Evolutionary conservation across 2,329 filamentous ascomycete genomes (phyloP), one percentile per base, ranked within the genome.

Genomic region (Exserohilum turcica): DNA sequence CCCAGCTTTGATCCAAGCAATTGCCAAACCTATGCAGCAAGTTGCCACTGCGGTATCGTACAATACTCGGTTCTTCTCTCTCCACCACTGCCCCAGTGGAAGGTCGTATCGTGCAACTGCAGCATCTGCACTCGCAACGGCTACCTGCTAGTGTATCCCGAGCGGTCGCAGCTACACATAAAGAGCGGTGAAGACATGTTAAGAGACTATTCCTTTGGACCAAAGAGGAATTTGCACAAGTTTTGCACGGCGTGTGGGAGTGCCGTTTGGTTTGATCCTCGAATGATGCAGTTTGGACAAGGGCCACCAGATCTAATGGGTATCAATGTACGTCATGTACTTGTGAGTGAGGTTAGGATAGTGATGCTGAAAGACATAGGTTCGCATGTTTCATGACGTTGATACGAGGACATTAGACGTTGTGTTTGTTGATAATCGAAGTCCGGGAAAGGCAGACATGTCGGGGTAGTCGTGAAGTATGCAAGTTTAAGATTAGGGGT

Each of bases 11-110:
- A 43, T 29, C 45, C 45, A 15, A 31, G 43, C 6, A 43, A 39
- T 15, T 43, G 31, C 21, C 31, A 54, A 27, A 32, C 42, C 3
- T 51, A 46, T 79, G 73, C 6, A 77, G 77, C 49, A 21, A 51
- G 40, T 43, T 84, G 81, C 60, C 82, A 84, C 66, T 84, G 82
- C 68, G 81, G 81, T 42, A 76, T 76, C 49, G 76, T 84, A 59
- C 73, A 76, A 57, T 80, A 81, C 63, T 74, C 76, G 4, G 71
- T 81, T 18, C 79, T 74, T 8, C 74, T 84, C 45, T 78, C 77
- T 29, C 80, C 80, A 28, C 77, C 80, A 15, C 72, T 84, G 24
- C 71, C 77, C 8, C 67, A 78, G 54, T 72, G 79, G 54, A 68
- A 74, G 51, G 74, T 82, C 2, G 45, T 78, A 29, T 63, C 76